Percentiles rank a stretch among this genome's conserved stretches.
Conservation (phyloP, 2,329 filamentous ascomycete species). For the Verticillium longisporum region DNA sequence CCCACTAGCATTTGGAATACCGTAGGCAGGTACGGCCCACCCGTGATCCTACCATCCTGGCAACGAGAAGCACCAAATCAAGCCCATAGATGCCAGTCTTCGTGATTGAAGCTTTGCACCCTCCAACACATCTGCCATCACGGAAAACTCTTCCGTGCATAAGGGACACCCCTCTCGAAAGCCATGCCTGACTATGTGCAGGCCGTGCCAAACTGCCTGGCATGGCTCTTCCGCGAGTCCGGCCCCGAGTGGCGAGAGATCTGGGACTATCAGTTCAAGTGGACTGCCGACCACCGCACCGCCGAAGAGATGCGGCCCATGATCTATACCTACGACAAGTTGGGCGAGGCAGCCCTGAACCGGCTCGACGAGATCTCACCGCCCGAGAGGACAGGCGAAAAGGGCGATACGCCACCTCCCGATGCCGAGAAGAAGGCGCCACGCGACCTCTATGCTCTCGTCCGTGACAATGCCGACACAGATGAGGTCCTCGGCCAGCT, state of each 20-base stretch:
- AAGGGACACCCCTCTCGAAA: not conserved
- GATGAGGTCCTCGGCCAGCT: constrained; percentile 50
- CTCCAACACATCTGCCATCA: too few relatives aligned
- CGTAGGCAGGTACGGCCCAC: too few relatives aligned
- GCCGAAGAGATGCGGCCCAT: constrained; percentile 51
- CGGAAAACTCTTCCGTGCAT: too few relatives aligned
- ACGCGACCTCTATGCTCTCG: constrained; percentile 56
- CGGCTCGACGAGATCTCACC: constrained; percentile 56
- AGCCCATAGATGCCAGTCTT: too few relatives aligned
- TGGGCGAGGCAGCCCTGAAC: constrained; percentile 60
- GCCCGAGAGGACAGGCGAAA: constrained; percentile 24
- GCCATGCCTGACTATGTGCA: not conserved
- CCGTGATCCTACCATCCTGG: too few relatives aligned
- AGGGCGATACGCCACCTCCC: constrained; percentile 19
- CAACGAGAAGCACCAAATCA: too few relatives aligned
- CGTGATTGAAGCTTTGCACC: too few relatives aligned
- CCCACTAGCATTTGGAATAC: too few relatives aligned
- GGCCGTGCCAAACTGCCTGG: constrained; percentile 3
- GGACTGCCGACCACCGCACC: constrained; percentile 58
- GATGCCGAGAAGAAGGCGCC: constrained; percentile 22
- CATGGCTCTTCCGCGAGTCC: constrained; percentile 7
- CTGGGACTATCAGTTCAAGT: constrained; percentile 65
- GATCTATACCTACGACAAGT: constrained; percentile 60
- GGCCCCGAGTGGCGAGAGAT: constrained; percentile 13
- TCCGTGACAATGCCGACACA: constrained; percentile 49